These are phyloP conservation scores for Lentinula boryana DNA, from an alignment of 768 basidiomycete species.

Conservation along the genomic window DNA sequence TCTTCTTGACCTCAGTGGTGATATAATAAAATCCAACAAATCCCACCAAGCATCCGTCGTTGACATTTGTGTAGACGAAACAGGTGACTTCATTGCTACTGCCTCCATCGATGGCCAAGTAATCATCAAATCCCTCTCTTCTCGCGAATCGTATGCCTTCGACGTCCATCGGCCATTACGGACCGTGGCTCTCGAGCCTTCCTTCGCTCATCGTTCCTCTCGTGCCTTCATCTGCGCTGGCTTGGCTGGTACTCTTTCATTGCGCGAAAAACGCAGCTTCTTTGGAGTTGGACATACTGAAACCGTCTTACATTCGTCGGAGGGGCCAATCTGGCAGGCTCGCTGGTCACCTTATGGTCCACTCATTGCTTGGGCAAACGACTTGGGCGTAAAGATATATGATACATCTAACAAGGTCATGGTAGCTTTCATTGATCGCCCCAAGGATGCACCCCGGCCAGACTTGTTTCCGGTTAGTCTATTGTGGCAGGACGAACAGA, in stretches of 20 bases:
- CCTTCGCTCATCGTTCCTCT: slow-evolving; percentile 73
- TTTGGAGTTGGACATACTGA: slow-evolving; percentile 69
- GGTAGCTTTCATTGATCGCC: slow-evolving; percentile 82
- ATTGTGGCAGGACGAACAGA: slow-evolving; percentile 88
- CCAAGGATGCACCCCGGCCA: slow-evolving; percentile 76
- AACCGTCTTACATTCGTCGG: slow-evolving; percentile 70
- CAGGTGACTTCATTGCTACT: slow-evolving; percentile 85
- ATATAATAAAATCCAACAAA: slow-evolving; percentile 83
- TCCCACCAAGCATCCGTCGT: slow-evolving; percentile 85
- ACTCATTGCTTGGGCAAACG: slow-evolving; percentile 95
- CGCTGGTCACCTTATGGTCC: slow-evolving; percentile 65
- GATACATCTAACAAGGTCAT: slow-evolving; percentile 73
- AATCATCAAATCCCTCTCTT: slow-evolving; percentile 73
- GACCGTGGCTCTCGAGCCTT: slow-evolving; percentile 84
- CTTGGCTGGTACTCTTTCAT: slow-evolving; percentile 77
- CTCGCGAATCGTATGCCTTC: slow-evolving; percentile 72
- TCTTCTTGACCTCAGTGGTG: slow-evolving; percentile 72
- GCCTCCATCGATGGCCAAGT: slow-evolving; percentile 95
- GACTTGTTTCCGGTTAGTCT: slow-evolving; percentile 93
- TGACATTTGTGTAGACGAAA: slow-evolving; percentile 79
- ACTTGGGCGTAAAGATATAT: slow-evolving; percentile 90
- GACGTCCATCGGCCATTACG: slow-evolving; percentile 92
- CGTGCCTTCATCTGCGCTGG: slow-evolving; percentile 89
- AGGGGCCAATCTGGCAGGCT: slow-evolving; percentile 92
- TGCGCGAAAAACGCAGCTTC: slow-evolving; percentile 95